phyloP scores from a whole-genome alignment of 2,329 filamentous ascomycete species.

The Aspergillus brasiliensis region DNA sequence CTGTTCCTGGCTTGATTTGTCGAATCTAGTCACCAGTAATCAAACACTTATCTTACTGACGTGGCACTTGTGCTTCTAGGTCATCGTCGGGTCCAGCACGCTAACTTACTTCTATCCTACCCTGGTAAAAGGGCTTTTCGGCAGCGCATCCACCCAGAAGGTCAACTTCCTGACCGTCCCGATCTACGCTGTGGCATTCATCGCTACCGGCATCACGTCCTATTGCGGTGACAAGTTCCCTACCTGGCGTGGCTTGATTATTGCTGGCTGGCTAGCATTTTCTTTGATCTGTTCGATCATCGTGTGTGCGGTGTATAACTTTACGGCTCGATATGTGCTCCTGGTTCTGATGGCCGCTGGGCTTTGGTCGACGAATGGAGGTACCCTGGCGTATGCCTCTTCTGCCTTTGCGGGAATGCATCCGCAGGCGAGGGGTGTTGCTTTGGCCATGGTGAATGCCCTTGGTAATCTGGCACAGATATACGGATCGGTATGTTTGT shows the following conservation, averaged over 20 bases:
- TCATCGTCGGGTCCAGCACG: too few relatives aligned
- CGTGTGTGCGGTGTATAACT: conserved; percentile 26
- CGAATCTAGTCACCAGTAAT: too few relatives aligned
- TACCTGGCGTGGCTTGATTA: too few relatives aligned
- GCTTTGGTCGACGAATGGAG: conserved; percentile 56
- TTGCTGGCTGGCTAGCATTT: too few relatives aligned
- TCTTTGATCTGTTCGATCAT: too few relatives aligned
- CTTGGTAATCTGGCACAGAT: conserved; percentile 56
- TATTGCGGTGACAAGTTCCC: too few relatives aligned
- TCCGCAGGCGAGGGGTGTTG: conserved; percentile 53
- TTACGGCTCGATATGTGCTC: conserved; percentile 56
- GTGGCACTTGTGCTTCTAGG: too few relatives aligned
- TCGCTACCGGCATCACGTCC: conserved; percentile 35
- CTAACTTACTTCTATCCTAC: conserved; percentile 27
- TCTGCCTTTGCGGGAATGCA: conserved; percentile 55
- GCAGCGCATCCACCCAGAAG: conserved; percentile 26
- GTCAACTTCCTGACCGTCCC: conserved; percentile 43
- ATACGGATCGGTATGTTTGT: too few relatives aligned
- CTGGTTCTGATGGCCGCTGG: conserved; percentile 60
- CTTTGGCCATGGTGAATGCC: conserved; percentile 56
- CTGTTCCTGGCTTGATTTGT: too few relatives aligned
- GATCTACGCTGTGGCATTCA: conserved; percentile 57
- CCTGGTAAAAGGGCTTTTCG: conserved; percentile 25
- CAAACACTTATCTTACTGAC: too few relatives aligned
- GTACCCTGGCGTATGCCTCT: conserved; percentile 56